Evolutionary conservation across 345 rosid genomes (phyloP).

Genomic region (Gossypium rotundifolium): DNA sequence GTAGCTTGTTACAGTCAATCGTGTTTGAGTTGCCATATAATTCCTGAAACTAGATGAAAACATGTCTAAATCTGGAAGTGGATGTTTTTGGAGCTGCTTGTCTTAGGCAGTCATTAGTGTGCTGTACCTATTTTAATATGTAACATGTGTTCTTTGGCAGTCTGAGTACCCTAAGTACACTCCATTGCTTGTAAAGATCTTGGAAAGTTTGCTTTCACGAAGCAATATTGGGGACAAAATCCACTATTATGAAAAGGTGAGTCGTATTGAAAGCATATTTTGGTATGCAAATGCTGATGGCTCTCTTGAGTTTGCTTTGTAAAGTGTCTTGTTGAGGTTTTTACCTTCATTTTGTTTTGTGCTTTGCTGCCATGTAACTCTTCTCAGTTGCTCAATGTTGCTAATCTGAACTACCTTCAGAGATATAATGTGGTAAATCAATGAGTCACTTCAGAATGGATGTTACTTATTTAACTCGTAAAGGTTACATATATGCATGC

Average conservation of each 20-base stretch:
- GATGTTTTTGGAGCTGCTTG: constrained; percentile 3
- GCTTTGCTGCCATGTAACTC: neutral
- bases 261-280: constrained; percentile 14
- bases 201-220: constrained; percentile 70
- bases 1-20: neutral
- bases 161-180: constrained; percentile 73
- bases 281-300: neutral
- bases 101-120: constrained; percentile 12
- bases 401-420: neutral
- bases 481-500: neutral
- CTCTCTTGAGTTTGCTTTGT: neutral
- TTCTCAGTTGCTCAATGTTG: neutral
- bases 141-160: constrained; percentile 40
- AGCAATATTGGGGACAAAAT: constrained; percentile 58
- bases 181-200: constrained; percentile 74
- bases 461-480: neutral
- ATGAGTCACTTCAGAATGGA: neutral
- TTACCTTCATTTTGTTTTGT: neutral
- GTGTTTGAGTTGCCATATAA: neutral
- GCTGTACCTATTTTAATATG: constrained; percentile 19
- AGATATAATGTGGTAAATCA: neutral
- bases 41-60: neutral
- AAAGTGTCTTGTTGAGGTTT: neutral
- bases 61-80: neutral
- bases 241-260: constrained; percentile 59